phyloP scores from a whole-genome alignment of 306 rosid genomes.

The Crotalaria pallida region DNA sequence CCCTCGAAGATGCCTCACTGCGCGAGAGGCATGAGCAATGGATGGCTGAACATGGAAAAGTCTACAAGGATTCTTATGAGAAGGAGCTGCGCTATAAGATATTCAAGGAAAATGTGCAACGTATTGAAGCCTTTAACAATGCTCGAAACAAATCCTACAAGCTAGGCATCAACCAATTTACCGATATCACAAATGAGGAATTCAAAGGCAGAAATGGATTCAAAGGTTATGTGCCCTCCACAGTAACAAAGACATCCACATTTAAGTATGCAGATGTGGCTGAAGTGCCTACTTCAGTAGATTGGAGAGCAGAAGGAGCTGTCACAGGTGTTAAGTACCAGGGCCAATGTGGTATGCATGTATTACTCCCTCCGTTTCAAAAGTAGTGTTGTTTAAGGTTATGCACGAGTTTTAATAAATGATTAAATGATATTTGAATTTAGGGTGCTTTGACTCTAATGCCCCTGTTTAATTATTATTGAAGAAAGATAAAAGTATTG shows the following conservation, averaged over 20 bases:
- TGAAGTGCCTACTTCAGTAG: slow-evolving; percentile 12
- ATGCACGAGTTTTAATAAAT: too few relatives aligned
- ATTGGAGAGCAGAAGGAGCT: slow-evolving; percentile 41
- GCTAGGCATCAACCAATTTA: slow-evolving; percentile 30
- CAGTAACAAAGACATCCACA: slow-evolving; percentile 14
- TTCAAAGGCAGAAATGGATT: slow-evolving; percentile 27
- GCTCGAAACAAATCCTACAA: slow-evolving; percentile 29
- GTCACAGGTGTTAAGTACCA: slow-evolving; percentile 33
- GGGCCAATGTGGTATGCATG: slow-evolving; percentile 32
- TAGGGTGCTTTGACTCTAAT: too few relatives aligned
- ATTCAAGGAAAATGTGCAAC: slow-evolving; percentile 29
- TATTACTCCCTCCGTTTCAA: too few relatives aligned
- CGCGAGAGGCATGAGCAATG: slow-evolving; percentile 26
- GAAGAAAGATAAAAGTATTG: too few relatives aligned
- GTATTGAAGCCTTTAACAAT: slow-evolving; percentile 28
- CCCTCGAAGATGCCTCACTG: slow-evolving; percentile 22
- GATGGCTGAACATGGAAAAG: slow-evolving; percentile 22
- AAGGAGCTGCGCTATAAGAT: slow-evolving; percentile 21
- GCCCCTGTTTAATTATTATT: too few relatives aligned
- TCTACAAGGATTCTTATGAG: slow-evolving; percentile 17
- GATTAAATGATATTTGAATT: too few relatives aligned
- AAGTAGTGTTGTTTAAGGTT: too few relatives aligned
- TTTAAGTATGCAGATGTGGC: slow-evolving; percentile 28
- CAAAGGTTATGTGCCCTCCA: slow-evolving; percentile 29
- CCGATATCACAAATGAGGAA: slow-evolving; percentile 38